Conservation (phyloP, 2,329 filamentous ascomycete species). For the Podosphaera fusca region DNA sequence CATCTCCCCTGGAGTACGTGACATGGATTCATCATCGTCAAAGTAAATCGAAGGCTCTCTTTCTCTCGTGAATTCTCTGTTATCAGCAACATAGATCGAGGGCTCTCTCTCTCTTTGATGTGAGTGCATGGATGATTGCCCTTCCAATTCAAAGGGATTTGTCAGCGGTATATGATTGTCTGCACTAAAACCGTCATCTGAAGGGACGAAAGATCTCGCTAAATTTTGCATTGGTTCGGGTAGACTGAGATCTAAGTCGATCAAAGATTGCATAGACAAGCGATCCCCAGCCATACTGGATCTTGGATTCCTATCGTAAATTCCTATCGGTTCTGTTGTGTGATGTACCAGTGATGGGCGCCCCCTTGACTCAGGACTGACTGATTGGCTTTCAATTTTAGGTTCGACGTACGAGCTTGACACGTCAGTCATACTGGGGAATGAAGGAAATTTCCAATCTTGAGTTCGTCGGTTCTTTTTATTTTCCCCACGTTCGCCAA, state of each 20-base stretch:
- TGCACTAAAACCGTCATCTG: constrained; percentile 23
- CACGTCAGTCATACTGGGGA: constrained; percentile 28
- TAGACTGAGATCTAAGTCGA: constrained; percentile 30
- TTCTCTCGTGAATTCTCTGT: background rate
- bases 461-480: constrained; percentile 27
- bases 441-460: constrained; percentile 34
- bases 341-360: constrained; percentile 27
- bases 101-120: constrained; percentile 13
- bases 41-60: background rate
- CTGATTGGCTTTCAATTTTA: constrained; percentile 9
- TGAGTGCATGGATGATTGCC: constrained; percentile 33
- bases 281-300: constrained; percentile 5
- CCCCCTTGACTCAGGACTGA: constrained; percentile 14
- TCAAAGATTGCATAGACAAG: constrained; percentile 18
- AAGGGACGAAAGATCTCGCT: constrained; percentile 12
- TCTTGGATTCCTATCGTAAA: constrained; percentile 6
- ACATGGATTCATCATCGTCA: background rate
- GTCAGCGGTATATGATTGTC: constrained; percentile 29
- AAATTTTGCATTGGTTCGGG: constrained; percentile 20
- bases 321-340: constrained; percentile 26
- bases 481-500: constrained; percentile 33
- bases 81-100: constrained; percentile 27
- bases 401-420: constrained; percentile 25
- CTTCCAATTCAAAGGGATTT: constrained; percentile 39
- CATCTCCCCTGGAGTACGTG: constrained; percentile 3